Conservation (phyloP, 2,329 filamentous ascomycete species). For the Pyrenochaeta sp. region DNA sequence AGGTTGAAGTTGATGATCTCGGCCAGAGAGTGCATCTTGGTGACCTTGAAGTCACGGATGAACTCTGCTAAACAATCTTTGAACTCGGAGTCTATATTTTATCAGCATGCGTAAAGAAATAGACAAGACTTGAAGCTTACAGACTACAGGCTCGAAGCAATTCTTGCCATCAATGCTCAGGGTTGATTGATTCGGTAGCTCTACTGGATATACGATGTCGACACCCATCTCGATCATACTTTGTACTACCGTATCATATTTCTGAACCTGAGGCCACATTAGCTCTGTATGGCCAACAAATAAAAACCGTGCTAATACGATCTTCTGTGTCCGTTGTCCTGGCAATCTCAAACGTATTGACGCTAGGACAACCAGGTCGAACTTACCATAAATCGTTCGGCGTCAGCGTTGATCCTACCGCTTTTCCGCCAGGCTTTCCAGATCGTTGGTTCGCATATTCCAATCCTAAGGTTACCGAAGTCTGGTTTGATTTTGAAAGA, state of each 20-base stretch:
- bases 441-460: slow-evolving; percentile 48
- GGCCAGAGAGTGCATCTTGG: slow-evolving; percentile 48
- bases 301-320: slow-evolving; percentile 6
- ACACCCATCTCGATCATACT: slow-evolving; percentile 49
- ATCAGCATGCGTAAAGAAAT: slow-evolving; percentile 6
- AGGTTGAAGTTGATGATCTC: slow-evolving; percentile 51
- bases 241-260: slow-evolving; percentile 47
- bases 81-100: slow-evolving; percentile 43
- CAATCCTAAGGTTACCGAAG: slow-evolving; percentile 43
- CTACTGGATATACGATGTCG: slow-evolving; percentile 46
- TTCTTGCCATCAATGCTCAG: slow-evolving; percentile 44
- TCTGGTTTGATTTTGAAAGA: slow-evolving; percentile 44
- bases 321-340: not conserved
- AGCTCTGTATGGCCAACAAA: slow-evolving; percentile 12
- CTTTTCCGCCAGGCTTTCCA: slow-evolving; percentile 48
- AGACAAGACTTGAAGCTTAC: slow-evolving; percentile 29
- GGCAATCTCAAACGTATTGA: slow-evolving; percentile 2
- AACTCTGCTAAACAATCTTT: slow-evolving; percentile 45
- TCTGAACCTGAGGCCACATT: slow-evolving; percentile 37
- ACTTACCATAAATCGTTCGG: slow-evolving; percentile 49
- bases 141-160: slow-evolving; percentile 48
- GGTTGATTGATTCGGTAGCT: slow-evolving; percentile 39
- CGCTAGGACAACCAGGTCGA: slow-evolving; percentile 3
- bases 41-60: slow-evolving; percentile 44
- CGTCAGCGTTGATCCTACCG: slow-evolving; percentile 46